Percentiles rank a stretch among this genome's conserved stretches.
These are phyloP conservation scores for Castanea crenata DNA, from an alignment of 306 rosid species.

Conservation along the genomic window DNA sequence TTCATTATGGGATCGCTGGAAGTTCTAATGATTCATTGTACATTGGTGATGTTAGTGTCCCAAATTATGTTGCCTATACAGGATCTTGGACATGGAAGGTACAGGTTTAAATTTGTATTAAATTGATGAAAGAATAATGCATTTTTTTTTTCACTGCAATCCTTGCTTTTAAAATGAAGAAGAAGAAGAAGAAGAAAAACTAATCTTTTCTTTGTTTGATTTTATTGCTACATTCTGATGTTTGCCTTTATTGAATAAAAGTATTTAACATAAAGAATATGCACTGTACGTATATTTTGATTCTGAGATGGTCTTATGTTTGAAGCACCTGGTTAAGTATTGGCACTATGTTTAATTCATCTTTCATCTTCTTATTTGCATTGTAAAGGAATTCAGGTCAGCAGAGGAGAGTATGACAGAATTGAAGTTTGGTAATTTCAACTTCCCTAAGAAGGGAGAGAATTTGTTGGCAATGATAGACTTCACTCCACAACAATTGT, in stretches of 20 bases:
- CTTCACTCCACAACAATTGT: conserved; percentile 14
- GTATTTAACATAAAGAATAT: background rate
- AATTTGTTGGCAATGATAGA: conserved; percentile 16
- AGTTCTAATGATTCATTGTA: no score
- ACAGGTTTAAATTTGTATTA: no score
- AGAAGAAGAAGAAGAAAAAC: no score
- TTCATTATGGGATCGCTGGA: no score
- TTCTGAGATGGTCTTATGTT: background rate
- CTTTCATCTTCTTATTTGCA: background rate
- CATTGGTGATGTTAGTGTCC: no score
- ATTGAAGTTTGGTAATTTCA: conserved; percentile 14
- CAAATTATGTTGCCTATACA: no score
- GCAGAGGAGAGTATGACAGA: background rate
- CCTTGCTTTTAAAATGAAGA: background rate
- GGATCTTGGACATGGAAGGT: no score
- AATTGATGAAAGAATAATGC: no score
- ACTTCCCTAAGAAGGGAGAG: background rate
- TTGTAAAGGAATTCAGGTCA: conserved; percentile 11
- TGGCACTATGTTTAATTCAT: background rate
- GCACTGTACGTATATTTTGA: background rate
- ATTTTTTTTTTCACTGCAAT: no score
- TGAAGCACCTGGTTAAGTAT: background rate
- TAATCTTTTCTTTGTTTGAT: no score
- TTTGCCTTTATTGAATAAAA: background rate
- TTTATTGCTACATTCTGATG: background rate